These are phyloP conservation scores for Trichoderma koningiopsis DNA, from an alignment of 2,329 filamentous ascomycete species.

Conservation along the genomic window DNA sequence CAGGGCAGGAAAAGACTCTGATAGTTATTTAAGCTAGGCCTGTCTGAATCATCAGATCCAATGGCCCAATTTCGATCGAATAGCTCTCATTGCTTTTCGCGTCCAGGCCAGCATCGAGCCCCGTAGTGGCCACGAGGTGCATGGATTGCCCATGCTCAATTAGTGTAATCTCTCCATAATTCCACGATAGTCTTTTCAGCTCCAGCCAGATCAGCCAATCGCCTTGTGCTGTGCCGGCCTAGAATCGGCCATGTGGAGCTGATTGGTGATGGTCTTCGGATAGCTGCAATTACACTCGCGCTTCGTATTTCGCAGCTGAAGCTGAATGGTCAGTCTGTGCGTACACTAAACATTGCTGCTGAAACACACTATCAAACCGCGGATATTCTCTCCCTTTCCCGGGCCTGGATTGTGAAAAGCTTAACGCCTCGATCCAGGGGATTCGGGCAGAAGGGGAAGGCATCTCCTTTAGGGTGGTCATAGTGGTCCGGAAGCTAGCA, in stretches of 20 bases:
- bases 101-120: slow-evolving; percentile 3
- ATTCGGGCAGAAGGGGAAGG: slow-evolving; percentile 12
- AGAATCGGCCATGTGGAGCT: slow-evolving; percentile 1
- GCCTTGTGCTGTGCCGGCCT: not conserved
- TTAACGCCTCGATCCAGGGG: slow-evolving; percentile 19
- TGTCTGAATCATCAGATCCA: not conserved
- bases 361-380: slow-evolving; percentile 19
- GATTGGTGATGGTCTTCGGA: not conserved
- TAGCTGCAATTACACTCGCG: not conserved
- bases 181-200: slow-evolving; percentile 19
- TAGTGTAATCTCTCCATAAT: slow-evolving; percentile 1
- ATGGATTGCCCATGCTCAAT: slow-evolving; percentile 5
- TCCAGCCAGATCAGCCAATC: slow-evolving; percentile 9
- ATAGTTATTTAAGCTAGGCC: slow-evolving; percentile 11
- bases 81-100: not conserved
- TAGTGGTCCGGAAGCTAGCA: not conserved
- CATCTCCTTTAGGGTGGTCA: not conserved
- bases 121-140: slow-evolving; percentile 16
- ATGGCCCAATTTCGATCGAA: not conserved
- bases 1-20: not conserved
- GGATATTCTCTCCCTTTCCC: not conserved
- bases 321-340: slow-evolving; percentile 10
- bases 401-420: not conserved
- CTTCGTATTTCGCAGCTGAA: slow-evolving; percentile 5
- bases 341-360: slow-evolving; percentile 2